A percentile compares a stretch with the other conserved stretches of the same genome.
phyloP scores from a whole-genome alignment of 2,329 filamentous ascomycete species.

The Hirsutella thompsonii region DNA sequence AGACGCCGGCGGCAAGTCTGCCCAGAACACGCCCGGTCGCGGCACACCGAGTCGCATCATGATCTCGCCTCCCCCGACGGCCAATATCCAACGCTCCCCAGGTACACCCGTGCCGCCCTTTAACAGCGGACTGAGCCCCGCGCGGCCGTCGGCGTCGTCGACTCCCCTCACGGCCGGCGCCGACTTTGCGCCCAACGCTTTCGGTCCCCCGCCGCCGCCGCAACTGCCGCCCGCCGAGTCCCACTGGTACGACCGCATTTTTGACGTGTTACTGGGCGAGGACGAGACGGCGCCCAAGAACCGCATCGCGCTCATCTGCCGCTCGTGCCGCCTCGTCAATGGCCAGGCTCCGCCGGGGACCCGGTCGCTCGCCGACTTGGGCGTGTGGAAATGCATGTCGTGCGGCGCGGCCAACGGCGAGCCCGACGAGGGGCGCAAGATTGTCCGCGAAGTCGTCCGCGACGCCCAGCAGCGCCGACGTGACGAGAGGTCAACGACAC shows the following conservation, averaged over 20 bases:
- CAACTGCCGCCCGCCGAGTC: slow-evolving; percentile 22
- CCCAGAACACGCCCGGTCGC: slow-evolving; percentile 2
- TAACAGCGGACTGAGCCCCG: slow-evolving; percentile 5
- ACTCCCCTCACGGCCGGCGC: slow-evolving; percentile 30
- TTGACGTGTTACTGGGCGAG: slow-evolving; percentile 86
- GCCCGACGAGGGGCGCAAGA: slow-evolving; percentile 61
- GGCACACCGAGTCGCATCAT: slow-evolving; percentile 26
- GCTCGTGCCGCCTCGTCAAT: slow-evolving; percentile 75
- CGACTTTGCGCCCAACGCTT: slow-evolving; percentile 65
- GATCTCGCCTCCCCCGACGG: slow-evolving; percentile 46
- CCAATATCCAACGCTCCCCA: slow-evolving; percentile 41
- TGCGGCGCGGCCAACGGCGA: slow-evolving; percentile 76
- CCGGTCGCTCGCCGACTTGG: slow-evolving; percentile 63
- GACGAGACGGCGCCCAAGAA: slow-evolving; percentile 91
- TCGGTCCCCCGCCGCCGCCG: slow-evolving; percentile 3
- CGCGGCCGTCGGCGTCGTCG: slow-evolving; percentile 10
- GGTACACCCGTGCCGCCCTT: slow-evolving; percentile 6
- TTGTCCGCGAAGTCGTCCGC: slow-evolving; percentile 51
- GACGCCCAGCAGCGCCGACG: too few species aligned
- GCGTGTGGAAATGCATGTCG: slow-evolving; percentile 78
- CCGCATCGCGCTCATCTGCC: slow-evolving; percentile 76
- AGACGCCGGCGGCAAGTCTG: slow-evolving; percentile 4
- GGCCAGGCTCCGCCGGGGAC: slow-evolving; percentile 88
- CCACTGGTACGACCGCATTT: slow-evolving; percentile 88
- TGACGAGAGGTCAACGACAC: too few species aligned